Evolutionary conservation across 2,329 filamentous ascomycete genomes (phyloP).

Genomic region (Hymenoscyphus fraxineus): DNA sequence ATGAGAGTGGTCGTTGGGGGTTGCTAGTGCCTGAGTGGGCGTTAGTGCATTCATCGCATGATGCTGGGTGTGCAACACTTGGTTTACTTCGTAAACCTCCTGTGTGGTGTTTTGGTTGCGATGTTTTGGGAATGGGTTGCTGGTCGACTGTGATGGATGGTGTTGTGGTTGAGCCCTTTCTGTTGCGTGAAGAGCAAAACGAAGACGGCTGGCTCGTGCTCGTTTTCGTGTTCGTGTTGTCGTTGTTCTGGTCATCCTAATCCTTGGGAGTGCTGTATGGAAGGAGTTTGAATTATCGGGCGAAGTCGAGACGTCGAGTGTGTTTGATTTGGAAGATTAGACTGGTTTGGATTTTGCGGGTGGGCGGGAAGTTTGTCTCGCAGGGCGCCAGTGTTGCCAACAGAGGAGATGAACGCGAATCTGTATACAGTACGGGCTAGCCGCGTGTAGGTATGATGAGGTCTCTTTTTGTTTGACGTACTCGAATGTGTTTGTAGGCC

Average conservation of each 20-base stretch:
- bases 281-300: not conserved
- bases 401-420: not conserved
- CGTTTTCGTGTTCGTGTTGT: not conserved
- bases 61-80: no score
- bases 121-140: not conserved
- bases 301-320: not conserved
- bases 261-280: no score
- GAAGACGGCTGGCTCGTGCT: not conserved
- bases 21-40: no score
- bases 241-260: not conserved
- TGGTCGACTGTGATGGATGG: not conserved
- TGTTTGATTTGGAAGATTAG: not conserved
- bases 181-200: not conserved
- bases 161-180: not conserved
- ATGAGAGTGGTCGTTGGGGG: not conserved
- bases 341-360: not conserved
- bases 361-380: not conserved
- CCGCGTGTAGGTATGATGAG: no score
- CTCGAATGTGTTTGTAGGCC: no score
- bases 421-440: no score
- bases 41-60: no score
- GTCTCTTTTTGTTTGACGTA: no score
- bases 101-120: no score
- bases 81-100: no score
- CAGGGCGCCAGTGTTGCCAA: not conserved